Conservation (phyloP, 768 basidiomycete species). For the Russula dissimulans region DNA sequence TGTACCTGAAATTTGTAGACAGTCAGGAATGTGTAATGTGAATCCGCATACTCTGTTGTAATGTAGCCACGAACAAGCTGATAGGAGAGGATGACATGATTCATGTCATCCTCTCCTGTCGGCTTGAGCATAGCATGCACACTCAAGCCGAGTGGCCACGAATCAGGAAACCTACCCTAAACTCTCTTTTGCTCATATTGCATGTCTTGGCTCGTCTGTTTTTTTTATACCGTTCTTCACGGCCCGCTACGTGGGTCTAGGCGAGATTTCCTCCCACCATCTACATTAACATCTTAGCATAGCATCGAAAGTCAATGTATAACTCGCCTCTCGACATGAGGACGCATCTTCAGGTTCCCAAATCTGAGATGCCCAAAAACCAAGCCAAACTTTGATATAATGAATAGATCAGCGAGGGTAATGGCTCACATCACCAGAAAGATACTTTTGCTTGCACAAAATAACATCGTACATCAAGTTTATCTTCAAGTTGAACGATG, state of each 20-base stretch:
- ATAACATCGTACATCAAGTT: conserved; percentile 4
- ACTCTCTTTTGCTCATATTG: too few relatives aligned
- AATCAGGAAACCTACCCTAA: too few relatives aligned
- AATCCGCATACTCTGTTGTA: too few relatives aligned
- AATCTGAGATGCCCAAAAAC: not conserved
- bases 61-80: too few relatives aligned
- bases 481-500: not conserved
- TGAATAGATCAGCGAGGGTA: conserved; percentile 10
- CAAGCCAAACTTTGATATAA: not conserved
- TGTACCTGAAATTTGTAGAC: too few relatives aligned
- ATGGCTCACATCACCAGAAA: conserved; percentile 9
- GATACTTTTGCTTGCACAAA: conserved; percentile 12
- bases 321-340: conserved; percentile 3
- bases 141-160: too few relatives aligned
- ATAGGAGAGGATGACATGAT: too few relatives aligned
- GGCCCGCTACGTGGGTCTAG: conserved; percentile 2
- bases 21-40: too few relatives aligned
- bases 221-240: too few relatives aligned
- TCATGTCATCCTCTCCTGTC: too few relatives aligned
- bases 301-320: not conserved
- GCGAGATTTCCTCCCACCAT: conserved; percentile 11
- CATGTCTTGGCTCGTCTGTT: too few relatives aligned
- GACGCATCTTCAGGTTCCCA: not conserved
- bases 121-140: too few relatives aligned
- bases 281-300: not conserved